phyloP scores from a whole-genome alignment of 1,284 basidiomycete genomes.

The Apiotrichum veenhuisii region DNA sequence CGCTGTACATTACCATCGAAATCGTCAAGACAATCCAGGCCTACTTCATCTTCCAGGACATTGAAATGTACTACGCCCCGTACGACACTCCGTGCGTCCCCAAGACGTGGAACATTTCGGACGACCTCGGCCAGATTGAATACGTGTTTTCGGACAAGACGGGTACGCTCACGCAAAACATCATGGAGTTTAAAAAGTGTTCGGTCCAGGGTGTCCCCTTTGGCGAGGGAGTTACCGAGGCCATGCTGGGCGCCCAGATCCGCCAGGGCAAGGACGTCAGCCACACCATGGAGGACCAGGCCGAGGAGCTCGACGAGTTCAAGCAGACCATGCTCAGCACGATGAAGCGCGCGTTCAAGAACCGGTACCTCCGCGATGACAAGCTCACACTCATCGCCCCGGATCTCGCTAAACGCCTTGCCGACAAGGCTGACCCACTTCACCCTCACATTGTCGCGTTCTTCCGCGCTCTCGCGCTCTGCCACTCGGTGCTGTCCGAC shows the following conservation, averaged over 20 bases:
- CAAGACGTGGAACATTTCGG: slow-evolving; percentile 97
- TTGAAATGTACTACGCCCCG: slow-evolving; percentile 92
- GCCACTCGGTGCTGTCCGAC: slow-evolving; percentile 81
- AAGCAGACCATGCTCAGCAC: slow-evolving; percentile 74
- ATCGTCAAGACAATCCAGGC: slow-evolving; percentile 96
- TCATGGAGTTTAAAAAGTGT: slow-evolving; percentile 98
- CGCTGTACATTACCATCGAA: slow-evolving; percentile 95
- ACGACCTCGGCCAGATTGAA: slow-evolving; percentile 96
- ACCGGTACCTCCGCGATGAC: slow-evolving; percentile 76
- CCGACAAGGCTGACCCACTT: slow-evolving; percentile 61
- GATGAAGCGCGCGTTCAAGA: slow-evolving; percentile 77
- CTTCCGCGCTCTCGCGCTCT: slow-evolving; percentile 85
- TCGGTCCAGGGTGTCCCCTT: slow-evolving; percentile 79
- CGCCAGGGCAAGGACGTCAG: slow-evolving; percentile 67
- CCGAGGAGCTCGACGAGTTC: slow-evolving; percentile 59
- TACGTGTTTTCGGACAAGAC: slow-evolving; percentile 99
- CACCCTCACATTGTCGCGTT: slow-evolving; percentile 71
- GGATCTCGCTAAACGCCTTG: slow-evolving; percentile 71
- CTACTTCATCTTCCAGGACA: slow-evolving; percentile 93
- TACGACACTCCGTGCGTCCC: slow-evolving; percentile 83
- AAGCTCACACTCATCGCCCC: slow-evolving; percentile 87
- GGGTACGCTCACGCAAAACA: slow-evolving; percentile 89
- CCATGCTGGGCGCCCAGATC: slow-evolving; percentile 84
- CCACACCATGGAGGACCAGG: slow-evolving; percentile 67
- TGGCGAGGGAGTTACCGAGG: slow-evolving; percentile 92